Base-by-base conservation (phyloP, 129 eudicot genomes). In the Deinandra increscens region DNA sequence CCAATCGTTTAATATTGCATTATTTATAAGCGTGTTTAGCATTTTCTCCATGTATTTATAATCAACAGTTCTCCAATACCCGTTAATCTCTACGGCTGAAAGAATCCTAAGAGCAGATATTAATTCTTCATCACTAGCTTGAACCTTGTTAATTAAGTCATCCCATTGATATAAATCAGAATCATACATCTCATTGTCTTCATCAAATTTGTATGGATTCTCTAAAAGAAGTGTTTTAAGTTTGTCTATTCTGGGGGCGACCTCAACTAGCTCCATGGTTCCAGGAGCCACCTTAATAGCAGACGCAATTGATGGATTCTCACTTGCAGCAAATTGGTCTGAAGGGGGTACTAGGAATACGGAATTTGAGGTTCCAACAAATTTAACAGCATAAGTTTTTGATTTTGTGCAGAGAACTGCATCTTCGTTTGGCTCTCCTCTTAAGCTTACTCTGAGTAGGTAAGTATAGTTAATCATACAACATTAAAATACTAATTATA, bases 281-380 rank as follows among this genome's bases (percentile, higher is more conserved):
- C 98, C 99, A 36, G 93, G 86, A 38, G 93, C 96, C 31, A 90
- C 82, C 70, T 89, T 94, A 74, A 87, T 64, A 1, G 87, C 87
- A 23, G 95, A 78, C 67, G 89, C 93, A 64, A 64, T 75, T 42
- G 69, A 61, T 14, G 50, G 46, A 76, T 60, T 67, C 45, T 75
- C 79, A 14, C 46, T 54, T 15, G 20, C 19, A 45, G 60, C 10
- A 12, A 66, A 76, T 69, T 80, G 86, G 44, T 87, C 72, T 6
- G 84, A 73, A 11, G 97, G 96, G 22, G 99, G 99, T 60, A 94
- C 78, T 19, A 94, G 96, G 55, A 89, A 83, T 36, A 87, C 88
- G 2, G 98, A 93, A 79, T 93, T 93, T 62, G 98, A 93, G 46
- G 91, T 93, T 31, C 98, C 98, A 37, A 93, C 97, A 64, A 84